Evolutionary conservation across 495 filamentous ascomycete genomes (phyloP).

Genomic region (Aspergillus bertholletiae): DNA sequence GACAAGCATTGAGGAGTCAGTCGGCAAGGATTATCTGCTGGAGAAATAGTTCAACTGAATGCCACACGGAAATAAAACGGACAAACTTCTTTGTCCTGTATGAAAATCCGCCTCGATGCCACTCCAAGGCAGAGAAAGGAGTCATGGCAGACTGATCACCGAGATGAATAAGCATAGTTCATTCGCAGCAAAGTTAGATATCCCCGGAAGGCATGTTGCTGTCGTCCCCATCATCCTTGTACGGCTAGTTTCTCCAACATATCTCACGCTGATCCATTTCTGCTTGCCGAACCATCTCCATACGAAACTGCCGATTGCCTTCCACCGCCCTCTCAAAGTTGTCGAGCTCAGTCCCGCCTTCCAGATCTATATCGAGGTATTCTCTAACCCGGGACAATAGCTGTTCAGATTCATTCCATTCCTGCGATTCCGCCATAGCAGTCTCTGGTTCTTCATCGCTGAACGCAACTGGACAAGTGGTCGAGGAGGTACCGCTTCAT

Average conservation of each 20-base stretch:
- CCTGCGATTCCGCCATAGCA: conserved; percentile 27
- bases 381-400: conserved; percentile 24
- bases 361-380: conserved; percentile 25
- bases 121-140: no score
- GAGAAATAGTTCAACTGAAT: no score
- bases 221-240: conserved; percentile 18
- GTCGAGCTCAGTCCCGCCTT: conserved; percentile 30
- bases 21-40: no score
- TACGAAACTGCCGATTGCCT: conserved; percentile 20
- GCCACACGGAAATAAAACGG: no score
- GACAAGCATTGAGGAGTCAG: no score
- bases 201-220: neutral
- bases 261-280: conserved; percentile 18
- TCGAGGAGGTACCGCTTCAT: conserved; percentile 24
- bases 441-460: conserved; percentile 25
- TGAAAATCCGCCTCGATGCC: no score
- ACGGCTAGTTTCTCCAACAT: conserved; percentile 32
- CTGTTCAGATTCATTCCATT: conserved; percentile 36
- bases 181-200: no score
- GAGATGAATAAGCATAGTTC: no score
- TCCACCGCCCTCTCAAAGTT: conserved; percentile 26
- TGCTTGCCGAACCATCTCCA: conserved; percentile 26
- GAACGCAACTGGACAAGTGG: conserved; percentile 25
- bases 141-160: no score
- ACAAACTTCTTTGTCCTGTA: no score